Evolutionary conservation across 73 alveolate species (phyloP), one percentile per base, ranked within the genome.

Genomic region (Paramecium tetraurelia): DNA sequence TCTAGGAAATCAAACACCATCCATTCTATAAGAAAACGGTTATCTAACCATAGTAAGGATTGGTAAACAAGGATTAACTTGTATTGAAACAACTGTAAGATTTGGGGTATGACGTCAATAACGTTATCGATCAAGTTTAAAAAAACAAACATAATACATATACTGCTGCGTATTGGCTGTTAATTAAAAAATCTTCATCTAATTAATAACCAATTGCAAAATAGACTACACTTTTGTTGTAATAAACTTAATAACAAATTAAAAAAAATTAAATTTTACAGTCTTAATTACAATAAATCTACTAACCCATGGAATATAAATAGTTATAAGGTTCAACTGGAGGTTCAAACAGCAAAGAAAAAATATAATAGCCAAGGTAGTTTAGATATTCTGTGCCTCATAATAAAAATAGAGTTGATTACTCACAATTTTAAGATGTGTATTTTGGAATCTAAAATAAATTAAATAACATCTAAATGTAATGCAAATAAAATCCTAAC

Each of bases 21-120:
- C 92, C 92, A 75, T 75, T 75, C 40, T 75, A 41, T 46, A 31
- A 80, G 18, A 41, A 43, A 21, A 40, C 18, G 38, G 20, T 40
- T 72, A 31, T 72, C 18, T 18, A 36, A 33, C 59, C 57, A 33
- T 35, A 31, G 24, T 18, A 33, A 16, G 35, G 20, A 9, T 22
- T 43, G 10, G 7, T 35, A 35, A 35, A 6, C 20, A 75, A 41
- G 68, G 87, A 75, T 36, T n/a, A 31, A 35, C n/a, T 16, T 16
- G 46, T 72, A 0, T 40, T 72, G 5, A 72, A 72, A 27, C 16
- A 38, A 72, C 11, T 72, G 18, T 20, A 20, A 36, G 86, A 72
- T 18, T 72, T 72, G 16, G 90, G 90, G 31, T 80, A 80, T 80
- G 58, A 75, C 35, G 87, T 38, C 68, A 41, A 9, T 24, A 41